phyloP scores from a whole-genome alignment of 2,329 filamentous ascomycete species.

The Neonectria magnoliae region DNA sequence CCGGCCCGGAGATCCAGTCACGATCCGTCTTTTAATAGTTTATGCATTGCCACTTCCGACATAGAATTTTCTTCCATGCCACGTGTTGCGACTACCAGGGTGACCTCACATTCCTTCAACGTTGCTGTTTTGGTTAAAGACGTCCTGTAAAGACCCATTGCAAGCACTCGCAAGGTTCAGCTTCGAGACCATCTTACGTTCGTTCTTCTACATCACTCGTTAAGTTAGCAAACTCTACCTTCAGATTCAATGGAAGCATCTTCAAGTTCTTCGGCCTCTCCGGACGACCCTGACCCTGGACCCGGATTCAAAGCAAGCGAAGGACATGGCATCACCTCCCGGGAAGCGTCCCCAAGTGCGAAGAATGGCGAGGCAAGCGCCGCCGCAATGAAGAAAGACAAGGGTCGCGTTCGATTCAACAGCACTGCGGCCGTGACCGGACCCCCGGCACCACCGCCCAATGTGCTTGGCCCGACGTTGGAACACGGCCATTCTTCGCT shows the following conservation, averaged over 20 bases:
- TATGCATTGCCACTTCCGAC: background rate
- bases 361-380: slow-evolving; percentile 20
- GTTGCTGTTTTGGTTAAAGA: background rate
- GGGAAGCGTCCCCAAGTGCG: slow-evolving; percentile 26
- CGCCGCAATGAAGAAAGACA: slow-evolving; percentile 50
- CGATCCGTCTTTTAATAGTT: background rate
- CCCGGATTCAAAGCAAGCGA: slow-evolving; percentile 9
- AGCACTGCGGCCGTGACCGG: slow-evolving; percentile 52
- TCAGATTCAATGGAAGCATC: slow-evolving; percentile 33
- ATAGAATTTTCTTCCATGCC: background rate
- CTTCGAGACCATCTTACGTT: background rate
- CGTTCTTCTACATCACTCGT: slow-evolving; percentile 27
- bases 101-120: background rate
- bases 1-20: slow-evolving; percentile 2
- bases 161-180: background rate
- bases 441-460: slow-evolving; percentile 33
- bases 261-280: slow-evolving; percentile 25
- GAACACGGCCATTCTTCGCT: slow-evolving; percentile 28
- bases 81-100: background rate
- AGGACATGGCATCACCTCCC: background rate
- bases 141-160: background rate
- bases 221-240: slow-evolving; percentile 22
- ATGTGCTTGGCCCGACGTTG: slow-evolving; percentile 24
- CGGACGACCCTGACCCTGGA: slow-evolving; percentile 38
- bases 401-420: slow-evolving; percentile 60